Conservation (phyloP, 192 early-diverging fungal species). For the Umbelopsis ramanniana region DNA sequence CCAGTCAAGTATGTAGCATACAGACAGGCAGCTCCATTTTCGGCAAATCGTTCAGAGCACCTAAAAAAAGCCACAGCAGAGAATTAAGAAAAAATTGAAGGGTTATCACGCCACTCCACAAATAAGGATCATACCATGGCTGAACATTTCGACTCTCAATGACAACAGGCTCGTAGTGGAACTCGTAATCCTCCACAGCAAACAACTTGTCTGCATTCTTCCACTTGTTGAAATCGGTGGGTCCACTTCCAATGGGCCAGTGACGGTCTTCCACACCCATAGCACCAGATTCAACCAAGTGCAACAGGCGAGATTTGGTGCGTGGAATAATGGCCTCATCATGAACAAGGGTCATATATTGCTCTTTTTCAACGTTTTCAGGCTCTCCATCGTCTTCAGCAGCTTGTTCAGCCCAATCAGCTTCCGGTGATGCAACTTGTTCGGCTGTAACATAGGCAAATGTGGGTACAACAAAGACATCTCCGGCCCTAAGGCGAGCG, state of each 20-base stretch:
- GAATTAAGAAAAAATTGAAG: too few species aligned
- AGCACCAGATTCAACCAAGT: slow-evolving; percentile 33
- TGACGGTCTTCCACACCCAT: slow-evolving; percentile 52
- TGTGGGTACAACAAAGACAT: slow-evolving; percentile 58
- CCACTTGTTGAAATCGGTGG: slow-evolving; percentile 56
- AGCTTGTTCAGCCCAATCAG: neutral
- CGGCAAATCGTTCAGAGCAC: slow-evolving; percentile 62
- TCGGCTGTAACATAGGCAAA: slow-evolving; percentile 43
- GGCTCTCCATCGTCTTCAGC: slow-evolving; percentile 1
- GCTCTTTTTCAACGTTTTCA: slow-evolving; percentile 8
- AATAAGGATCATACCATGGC: slow-evolving; percentile 35
- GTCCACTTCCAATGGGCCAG: slow-evolving; percentile 55
- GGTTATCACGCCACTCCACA: neutral
- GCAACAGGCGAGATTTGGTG: slow-evolving; percentile 42
- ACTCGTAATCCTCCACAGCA: slow-evolving; percentile 57
- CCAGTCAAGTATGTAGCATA: slow-evolving; percentile 58
- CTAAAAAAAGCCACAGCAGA: slow-evolving; percentile 2
- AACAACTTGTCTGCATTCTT: slow-evolving; percentile 44
- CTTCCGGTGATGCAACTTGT: neutral
- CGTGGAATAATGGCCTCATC: slow-evolving; percentile 27
- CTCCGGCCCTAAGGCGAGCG: slow-evolving; percentile 43
- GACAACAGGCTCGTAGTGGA: slow-evolving; percentile 60
- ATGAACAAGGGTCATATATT: slow-evolving; percentile 7
- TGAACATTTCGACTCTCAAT: slow-evolving; percentile 51
- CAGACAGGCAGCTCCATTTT: slow-evolving; percentile 59